phyloP scores from a whole-genome alignment of 768 basidiomycete species.

The Podaxis sp. region DNA sequence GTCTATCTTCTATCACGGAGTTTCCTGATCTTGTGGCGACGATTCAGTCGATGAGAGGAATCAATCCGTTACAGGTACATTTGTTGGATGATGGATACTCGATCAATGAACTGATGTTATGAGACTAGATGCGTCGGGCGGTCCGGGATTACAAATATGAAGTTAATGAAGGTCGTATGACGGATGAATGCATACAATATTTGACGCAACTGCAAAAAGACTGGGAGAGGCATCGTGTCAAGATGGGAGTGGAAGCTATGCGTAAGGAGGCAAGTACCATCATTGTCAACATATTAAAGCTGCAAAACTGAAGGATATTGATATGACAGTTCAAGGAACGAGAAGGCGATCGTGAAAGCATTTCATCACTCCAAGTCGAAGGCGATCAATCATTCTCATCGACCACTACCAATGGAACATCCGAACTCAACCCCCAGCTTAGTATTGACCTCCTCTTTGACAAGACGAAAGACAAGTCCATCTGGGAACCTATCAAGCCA shows the following conservation, averaged over 20 bases:
- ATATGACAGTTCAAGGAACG: conserved; percentile 62
- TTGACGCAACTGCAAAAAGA: conserved; percentile 94
- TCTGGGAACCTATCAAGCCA: conserved; percentile 78
- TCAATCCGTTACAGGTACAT: conserved; percentile 88
- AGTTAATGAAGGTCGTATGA: conserved; percentile 89
- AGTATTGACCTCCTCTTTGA: conserved; percentile 84
- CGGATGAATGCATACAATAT: conserved; percentile 93
- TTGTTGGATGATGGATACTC: not conserved
- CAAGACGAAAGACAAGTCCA: conserved; percentile 55
- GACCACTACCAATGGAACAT: conserved; percentile 22
- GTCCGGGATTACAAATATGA: conserved; percentile 94
- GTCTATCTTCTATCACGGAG: conserved; percentile 82
- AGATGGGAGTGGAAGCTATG: conserved; percentile 81
- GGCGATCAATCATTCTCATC: conserved; percentile 33
- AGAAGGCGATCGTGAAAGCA: conserved; percentile 66
- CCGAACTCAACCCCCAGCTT: conserved; percentile 43
- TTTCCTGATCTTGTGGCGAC: conserved; percentile 88
- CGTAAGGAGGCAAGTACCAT: conserved; percentile 61
- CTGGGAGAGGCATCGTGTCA: conserved; percentile 92
- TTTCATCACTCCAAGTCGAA: conserved; percentile 43
- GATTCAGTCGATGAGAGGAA: conserved; percentile 79
- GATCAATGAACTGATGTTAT: not conserved
- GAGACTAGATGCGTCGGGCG: conserved; percentile 83
- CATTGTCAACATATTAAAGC: not conserved
- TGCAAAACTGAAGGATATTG: not conserved